Evolutionary conservation across 768 basidiomycete genomes (phyloP).

Genomic region (Daedaleopsis sinensis): DNA sequence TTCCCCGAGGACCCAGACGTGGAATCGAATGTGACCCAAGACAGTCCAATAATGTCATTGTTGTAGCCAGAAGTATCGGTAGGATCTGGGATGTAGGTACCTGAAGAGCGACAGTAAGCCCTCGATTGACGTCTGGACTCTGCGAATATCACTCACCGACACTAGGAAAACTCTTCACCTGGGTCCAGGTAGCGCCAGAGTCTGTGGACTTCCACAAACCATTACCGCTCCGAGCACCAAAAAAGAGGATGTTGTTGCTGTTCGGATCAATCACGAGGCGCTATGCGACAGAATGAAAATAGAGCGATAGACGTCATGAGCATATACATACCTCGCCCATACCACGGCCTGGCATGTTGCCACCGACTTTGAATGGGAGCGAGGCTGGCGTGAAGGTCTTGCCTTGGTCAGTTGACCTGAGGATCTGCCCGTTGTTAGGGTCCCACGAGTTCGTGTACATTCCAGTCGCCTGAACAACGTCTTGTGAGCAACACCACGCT

Average conservation of each 20-base stretch:
- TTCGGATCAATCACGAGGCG: constrained; percentile 67
- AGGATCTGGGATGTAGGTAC: constrained; percentile 55
- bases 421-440: constrained; percentile 63
- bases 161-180: constrained; percentile 61
- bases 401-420: constrained; percentile 61
- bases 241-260: constrained; percentile 60
- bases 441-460: constrained; percentile 68
- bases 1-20: constrained; percentile 55
- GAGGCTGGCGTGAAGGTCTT: constrained; percentile 53
- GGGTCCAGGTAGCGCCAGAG: constrained; percentile 58
- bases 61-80: constrained; percentile 48
- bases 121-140: neutral
- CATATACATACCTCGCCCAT: constrained; percentile 51
- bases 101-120: constrained; percentile 28
- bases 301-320: neutral
- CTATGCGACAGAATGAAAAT: constrained; percentile 31
- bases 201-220: constrained; percentile 70
- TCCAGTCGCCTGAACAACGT: constrained; percentile 44
- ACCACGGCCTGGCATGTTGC: constrained; percentile 72
- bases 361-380: constrained; percentile 68
- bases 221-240: constrained; percentile 65
- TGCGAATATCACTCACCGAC: constrained; percentile 42
- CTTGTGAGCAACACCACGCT: neutral
- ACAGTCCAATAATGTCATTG: constrained; percentile 44
- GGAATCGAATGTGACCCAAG: constrained; percentile 69